Percentiles rank a stretch among this genome's conserved stretches.
phyloP scores from a whole-genome alignment of 2,329 filamentous ascomycete species.

The Rutstroemia sydowiana region DNA sequence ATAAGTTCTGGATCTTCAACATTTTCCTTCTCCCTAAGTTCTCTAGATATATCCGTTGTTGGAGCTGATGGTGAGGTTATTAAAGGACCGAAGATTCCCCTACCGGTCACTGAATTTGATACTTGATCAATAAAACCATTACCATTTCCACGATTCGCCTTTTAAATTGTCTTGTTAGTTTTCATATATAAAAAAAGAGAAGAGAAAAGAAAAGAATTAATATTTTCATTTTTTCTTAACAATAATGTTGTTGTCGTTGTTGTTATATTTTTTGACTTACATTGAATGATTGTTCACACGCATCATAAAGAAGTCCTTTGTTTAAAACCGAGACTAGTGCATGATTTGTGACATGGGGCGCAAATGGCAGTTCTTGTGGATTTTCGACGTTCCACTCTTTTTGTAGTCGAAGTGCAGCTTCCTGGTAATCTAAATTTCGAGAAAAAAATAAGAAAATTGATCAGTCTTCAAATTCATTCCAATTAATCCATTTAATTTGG shows the following conservation, averaged over 20 bases:
- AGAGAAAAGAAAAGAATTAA: too few species aligned
- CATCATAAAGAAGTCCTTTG: conserved; percentile 55
- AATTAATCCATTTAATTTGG: too few species aligned
- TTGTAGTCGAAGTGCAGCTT: conserved; percentile 60
- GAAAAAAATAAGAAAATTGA: neutral
- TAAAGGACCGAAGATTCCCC: conserved; percentile 28
- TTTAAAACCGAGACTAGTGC: conserved; percentile 57
- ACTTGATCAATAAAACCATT: neutral
- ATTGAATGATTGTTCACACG: conserved; percentile 45
- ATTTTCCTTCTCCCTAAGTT: conserved; percentile 5
- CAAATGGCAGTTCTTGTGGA: conserved; percentile 57
- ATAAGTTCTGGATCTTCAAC: conserved; percentile 27
- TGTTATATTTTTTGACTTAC: conserved; percentile 28
- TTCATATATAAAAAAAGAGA: too few species aligned
- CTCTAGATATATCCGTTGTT: too few species aligned
- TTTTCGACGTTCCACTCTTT: conserved; percentile 60
- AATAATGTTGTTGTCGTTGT: neutral
- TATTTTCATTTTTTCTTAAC: too few species aligned
- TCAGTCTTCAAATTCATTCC: too few species aligned
- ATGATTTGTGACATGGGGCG: conserved; percentile 57
- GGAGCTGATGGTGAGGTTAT: too few species aligned
- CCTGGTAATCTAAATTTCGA: conserved; percentile 50
- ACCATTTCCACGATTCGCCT: neutral
- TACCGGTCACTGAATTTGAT: neutral
- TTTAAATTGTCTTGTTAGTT: too few species aligned